Evolutionary conservation across 345 rosid genomes (phyloP).

Genomic region (Camelina neglecta): DNA sequence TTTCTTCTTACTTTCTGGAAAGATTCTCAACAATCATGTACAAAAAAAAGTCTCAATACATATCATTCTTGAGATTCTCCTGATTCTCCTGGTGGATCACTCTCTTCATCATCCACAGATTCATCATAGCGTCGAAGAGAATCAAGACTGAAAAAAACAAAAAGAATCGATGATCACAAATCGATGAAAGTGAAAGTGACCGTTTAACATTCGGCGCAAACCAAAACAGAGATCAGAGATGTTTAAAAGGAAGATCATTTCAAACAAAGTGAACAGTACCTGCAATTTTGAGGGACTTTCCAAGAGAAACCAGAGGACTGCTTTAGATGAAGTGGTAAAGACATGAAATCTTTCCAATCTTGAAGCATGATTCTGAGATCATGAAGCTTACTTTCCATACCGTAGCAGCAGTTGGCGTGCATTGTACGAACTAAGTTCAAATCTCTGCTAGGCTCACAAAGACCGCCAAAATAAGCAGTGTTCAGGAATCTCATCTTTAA

Average conservation of each 20-base stretch:
- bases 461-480: conserved; percentile 78
- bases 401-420: conserved; percentile 89
- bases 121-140: conserved; percentile 48
- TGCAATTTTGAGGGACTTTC: conserved; percentile 90
- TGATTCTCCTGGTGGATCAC: conserved; percentile 34
- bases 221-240: not conserved
- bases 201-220: not conserved
- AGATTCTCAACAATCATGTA: conserved; percentile 10
- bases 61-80: conserved; percentile 35
- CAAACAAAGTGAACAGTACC: conserved; percentile 57
- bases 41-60: conserved; percentile 10
- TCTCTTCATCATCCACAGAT: conserved; percentile 27
- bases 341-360: conserved; percentile 72
- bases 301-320: conserved; percentile 55
- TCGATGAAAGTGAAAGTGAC: not conserved
- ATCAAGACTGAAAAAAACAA: conserved; percentile 47
- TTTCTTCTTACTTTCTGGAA: conserved; percentile 2
- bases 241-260: conserved; percentile 36
- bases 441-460: conserved; percentile 88
- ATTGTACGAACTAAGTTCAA: conserved; percentile 77
- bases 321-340: conserved; percentile 65
- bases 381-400: conserved; percentile 77
- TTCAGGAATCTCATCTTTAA: conserved; percentile 75
- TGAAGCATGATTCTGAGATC: conserved; percentile 82
- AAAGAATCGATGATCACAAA: not conserved